Conservation (phyloP, 2,329 filamentous ascomycete species). For the Lachnum nothofagi region DNA sequence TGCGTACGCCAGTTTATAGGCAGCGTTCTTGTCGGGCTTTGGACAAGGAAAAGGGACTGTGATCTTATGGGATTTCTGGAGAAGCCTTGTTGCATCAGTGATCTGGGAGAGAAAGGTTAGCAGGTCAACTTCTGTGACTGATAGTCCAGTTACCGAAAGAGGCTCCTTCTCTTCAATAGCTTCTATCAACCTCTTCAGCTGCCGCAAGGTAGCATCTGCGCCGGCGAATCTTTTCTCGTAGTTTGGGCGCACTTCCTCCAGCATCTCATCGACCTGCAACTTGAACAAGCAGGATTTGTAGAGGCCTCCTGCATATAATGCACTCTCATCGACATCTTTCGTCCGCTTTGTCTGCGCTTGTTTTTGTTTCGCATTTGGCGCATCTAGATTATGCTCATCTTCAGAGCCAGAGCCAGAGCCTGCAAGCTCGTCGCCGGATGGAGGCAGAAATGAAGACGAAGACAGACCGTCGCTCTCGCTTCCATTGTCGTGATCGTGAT, state of each 20-base stretch:
- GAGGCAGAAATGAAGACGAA: neutral
- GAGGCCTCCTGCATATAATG: constrained; percentile 38
- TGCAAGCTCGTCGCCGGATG: too few relatives aligned
- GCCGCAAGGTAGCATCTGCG: constrained; percentile 49
- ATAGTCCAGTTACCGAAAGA: constrained; percentile 35
- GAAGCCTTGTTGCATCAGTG: constrained; percentile 58
- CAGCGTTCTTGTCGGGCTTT: constrained; percentile 65
- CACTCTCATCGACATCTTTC: constrained; percentile 28
- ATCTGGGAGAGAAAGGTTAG: constrained; percentile 44
- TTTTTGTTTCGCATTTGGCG: too few relatives aligned
- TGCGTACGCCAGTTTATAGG: constrained; percentile 75
- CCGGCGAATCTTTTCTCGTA: constrained; percentile 51
- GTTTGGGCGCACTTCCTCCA: constrained; percentile 52
- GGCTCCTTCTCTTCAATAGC: constrained; percentile 46
- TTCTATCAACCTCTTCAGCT: constrained; percentile 53
- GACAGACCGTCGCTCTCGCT: neutral
- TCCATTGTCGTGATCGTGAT: constrained; percentile 16
- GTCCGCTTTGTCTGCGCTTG: constrained; percentile 16
- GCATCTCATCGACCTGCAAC: constrained; percentile 59
- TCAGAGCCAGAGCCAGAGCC: too few relatives aligned
- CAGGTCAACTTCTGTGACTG: neutral
- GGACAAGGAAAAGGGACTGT: constrained; percentile 82
- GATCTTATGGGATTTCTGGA: constrained; percentile 63
- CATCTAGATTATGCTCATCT: too few relatives aligned
- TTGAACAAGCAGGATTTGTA: constrained; percentile 65